Evolutionary conservation across 306 rosid species (phyloP).

Genomic region (Quercus mongolica): DNA sequence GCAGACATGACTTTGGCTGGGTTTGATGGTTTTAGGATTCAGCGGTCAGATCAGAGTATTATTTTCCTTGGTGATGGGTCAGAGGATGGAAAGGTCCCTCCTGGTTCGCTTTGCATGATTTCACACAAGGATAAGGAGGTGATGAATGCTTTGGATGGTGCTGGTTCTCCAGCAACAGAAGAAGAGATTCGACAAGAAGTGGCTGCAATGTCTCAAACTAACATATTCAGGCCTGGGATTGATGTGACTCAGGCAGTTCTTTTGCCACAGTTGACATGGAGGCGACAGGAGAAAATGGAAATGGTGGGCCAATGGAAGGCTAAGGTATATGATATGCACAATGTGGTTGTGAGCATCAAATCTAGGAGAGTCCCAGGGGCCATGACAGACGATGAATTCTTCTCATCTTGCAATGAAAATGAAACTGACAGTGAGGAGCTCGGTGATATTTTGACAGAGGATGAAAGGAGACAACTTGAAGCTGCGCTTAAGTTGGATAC

Average conservation of each 20-base stretch:
- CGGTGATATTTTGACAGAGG: constrained; percentile 80
- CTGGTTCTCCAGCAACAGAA: constrained; percentile 77
- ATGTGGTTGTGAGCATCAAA: constrained; percentile 90
- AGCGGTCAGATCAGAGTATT: constrained; percentile 92
- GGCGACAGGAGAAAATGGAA: constrained; percentile 91
- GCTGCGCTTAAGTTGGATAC: constrained; percentile 80
- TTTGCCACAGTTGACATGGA: constrained; percentile 92
- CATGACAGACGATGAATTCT: constrained; percentile 86
- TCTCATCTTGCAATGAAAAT: constrained; percentile 77
- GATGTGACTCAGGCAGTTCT: constrained; percentile 98
- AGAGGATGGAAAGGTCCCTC: constrained; percentile 73
- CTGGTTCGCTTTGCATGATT: constrained; percentile 94
- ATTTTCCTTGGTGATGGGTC: constrained; percentile 91
- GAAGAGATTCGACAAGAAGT: constrained; percentile 95
- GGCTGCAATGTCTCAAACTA: constrained; percentile 90
- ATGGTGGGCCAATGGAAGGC: constrained; percentile 90
- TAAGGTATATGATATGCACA: constrained; percentile 96
- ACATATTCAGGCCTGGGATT: constrained; percentile 93
- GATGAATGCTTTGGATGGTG: constrained; percentile 91
- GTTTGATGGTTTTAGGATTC: constrained; percentile 92
- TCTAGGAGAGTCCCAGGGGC: constrained; percentile 98
- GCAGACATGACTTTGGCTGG: constrained; percentile 99
- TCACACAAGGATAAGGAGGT: constrained; percentile 92
- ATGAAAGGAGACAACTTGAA: constrained; percentile 87
- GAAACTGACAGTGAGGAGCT: constrained; percentile 83